These are phyloP conservation scores for Fomitopsis pinicola DNA, from an alignment of 1,284 basidiomycete species.

Conservation along the genomic window DNA sequence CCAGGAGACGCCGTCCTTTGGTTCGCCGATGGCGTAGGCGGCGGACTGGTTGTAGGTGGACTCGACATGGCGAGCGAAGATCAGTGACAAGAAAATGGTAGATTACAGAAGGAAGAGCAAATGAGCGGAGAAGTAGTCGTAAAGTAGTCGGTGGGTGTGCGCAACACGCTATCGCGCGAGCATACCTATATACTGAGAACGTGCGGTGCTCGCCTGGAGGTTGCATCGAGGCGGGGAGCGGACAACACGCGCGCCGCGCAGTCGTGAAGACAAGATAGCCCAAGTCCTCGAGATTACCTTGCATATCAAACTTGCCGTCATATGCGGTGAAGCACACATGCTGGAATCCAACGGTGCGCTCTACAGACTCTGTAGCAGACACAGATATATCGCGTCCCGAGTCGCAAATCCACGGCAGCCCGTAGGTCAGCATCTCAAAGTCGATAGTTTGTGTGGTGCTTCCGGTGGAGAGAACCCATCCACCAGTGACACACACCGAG, in stretches of 20 bases:
- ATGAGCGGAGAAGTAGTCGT: neutral
- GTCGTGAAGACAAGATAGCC: conserved; percentile 20
- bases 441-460: too few species aligned
- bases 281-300: conserved; percentile 13
- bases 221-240: conserved; percentile 25
- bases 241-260: conserved; percentile 16
- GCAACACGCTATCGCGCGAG: neutral
- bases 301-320: neutral
- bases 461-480: too few species aligned
- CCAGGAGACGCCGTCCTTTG: conserved; percentile 20
- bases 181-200: conserved; percentile 21
- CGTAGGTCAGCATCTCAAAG: too few species aligned
- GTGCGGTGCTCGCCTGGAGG: conserved; percentile 21
- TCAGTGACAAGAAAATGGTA: neutral
- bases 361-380: neutral
- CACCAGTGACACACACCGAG: neutral
- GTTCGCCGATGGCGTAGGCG: conserved; percentile 7
- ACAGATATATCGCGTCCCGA: too few species aligned
- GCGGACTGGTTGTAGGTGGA: conserved; percentile 12
- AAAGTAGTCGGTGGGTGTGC: neutral
- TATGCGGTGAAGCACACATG: neutral
- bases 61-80: conserved; percentile 16
- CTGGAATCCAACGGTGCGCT: neutral
- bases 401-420: too few species aligned
- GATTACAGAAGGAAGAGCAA: conserved; percentile 8